A percentile compares a stretch with the other conserved stretches of the same genome.
Evolutionary conservation across 768 basidiomycete species (phyloP).

Genomic region (Boletus edulis): DNA sequence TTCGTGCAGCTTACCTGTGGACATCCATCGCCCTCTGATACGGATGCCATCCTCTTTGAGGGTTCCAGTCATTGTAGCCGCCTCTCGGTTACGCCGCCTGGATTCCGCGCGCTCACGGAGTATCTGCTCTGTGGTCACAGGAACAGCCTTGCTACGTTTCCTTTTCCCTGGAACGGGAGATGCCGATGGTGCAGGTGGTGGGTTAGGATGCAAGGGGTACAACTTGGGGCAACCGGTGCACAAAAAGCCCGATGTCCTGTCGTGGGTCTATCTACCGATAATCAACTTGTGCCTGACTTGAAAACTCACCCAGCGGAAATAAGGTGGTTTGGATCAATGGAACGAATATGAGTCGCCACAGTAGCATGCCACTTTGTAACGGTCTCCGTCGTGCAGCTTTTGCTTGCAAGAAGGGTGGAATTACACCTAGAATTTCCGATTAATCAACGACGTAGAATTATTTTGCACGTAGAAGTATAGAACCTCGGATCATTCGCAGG

Average conservation of each 20-base stretch:
- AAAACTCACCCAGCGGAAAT: conserved; percentile 55
- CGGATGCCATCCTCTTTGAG: conserved; percentile 39
- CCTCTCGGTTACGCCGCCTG: conserved; percentile 42
- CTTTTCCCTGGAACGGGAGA: conserved; percentile 40
- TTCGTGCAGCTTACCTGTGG: conserved; percentile 41
- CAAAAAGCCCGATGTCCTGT: conserved; percentile 53
- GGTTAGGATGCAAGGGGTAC: conserved; percentile 36
- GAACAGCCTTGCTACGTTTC: conserved; percentile 37
- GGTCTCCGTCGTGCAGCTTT: conserved; percentile 46
- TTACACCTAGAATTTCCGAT: conserved; percentile 43
- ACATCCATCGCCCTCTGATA: conserved; percentile 59
- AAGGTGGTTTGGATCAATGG: conserved; percentile 61
- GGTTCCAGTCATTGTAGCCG: conserved; percentile 34
- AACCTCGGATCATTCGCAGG: conserved; percentile 67
- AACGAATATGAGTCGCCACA: conserved; percentile 43
- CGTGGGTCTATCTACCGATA: conserved; percentile 7
- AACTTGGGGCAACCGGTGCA: conserved; percentile 57
- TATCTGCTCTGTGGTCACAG: conserved; percentile 47
- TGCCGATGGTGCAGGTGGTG: conserved; percentile 36
- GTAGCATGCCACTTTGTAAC: conserved; percentile 57
- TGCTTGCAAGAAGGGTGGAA: conserved; percentile 46
- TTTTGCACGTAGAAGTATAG: neutral
- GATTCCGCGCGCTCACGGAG: conserved; percentile 47
- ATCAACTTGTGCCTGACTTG: neutral
- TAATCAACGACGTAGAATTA: neutral